A percentile compares a stretch with the other conserved stretches of the same genome.
phyloP scores from a whole-genome alignment of 495 filamentous ascomycete species.

The Penicillium cosmopolitanum region DNA sequence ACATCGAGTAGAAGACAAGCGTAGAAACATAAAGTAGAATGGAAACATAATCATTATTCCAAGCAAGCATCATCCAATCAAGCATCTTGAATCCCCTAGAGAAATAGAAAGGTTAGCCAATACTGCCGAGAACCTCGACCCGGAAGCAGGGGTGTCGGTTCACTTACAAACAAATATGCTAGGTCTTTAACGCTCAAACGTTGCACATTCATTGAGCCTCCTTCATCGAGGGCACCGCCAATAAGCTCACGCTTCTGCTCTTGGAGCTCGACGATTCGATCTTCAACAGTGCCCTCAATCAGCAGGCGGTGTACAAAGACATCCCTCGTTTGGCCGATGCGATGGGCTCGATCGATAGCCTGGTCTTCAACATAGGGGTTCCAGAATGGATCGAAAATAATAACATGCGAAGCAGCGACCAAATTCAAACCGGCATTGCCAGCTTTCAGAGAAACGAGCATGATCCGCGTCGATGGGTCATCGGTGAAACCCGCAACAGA shows the following conservation, averaged over 20 bases:
- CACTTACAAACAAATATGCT: slow-evolving; percentile 69
- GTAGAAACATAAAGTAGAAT: not conserved
- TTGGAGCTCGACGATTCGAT: slow-evolving; percentile 85
- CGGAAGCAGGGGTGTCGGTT: not conserved
- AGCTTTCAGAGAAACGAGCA: slow-evolving; percentile 88
- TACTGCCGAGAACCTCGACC: not conserved
- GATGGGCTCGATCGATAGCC: slow-evolving; percentile 90
- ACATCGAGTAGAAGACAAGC: not conserved
- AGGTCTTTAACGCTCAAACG: slow-evolving; percentile 67
- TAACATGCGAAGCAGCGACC: slow-evolving; percentile 81
- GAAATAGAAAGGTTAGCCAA: slow-evolving; percentile 15
- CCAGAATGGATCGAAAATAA: slow-evolving; percentile 96
- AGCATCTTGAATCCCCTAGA: slow-evolving; percentile 11
- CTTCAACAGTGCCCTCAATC: slow-evolving; percentile 80
- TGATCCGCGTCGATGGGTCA: slow-evolving; percentile 65
- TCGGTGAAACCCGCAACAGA: slow-evolving; percentile 76
- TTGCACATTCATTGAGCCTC: slow-evolving; percentile 63
- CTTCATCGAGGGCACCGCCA: slow-evolving; percentile 81
- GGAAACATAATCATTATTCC: not conserved
- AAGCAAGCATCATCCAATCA: not conserved
- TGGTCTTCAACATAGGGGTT: slow-evolving; percentile 96
- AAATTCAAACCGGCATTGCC: slow-evolving; percentile 93
- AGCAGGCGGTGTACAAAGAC: slow-evolving; percentile 84
- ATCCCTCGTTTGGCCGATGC: slow-evolving; percentile 76
- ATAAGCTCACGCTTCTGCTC: slow-evolving; percentile 81